Conservation (phyloP, 75 land plant species). For the Pinus albicaulis region DNA sequence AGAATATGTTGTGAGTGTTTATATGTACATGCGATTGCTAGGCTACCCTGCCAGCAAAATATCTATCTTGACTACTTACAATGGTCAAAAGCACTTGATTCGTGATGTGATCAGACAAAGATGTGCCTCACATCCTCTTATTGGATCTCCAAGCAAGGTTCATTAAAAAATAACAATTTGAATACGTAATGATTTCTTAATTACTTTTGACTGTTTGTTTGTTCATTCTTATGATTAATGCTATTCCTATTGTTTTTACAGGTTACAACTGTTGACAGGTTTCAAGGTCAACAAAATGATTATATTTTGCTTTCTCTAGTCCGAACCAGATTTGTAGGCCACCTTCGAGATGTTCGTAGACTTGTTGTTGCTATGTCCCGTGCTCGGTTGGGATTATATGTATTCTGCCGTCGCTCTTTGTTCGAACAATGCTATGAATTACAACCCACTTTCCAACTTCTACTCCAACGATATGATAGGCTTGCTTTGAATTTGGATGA, state of each 20-base stretch:
- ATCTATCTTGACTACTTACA: conserved; percentile 94
- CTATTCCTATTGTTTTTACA: conserved; percentile 13
- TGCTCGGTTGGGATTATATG: conserved; percentile 91
- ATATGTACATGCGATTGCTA: conserved; percentile 89
- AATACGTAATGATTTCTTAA: background rate
- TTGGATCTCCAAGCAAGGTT: conserved; percentile 93
- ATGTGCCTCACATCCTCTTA: conserved; percentile 61
- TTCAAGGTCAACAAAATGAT: conserved; percentile 99
- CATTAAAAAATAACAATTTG: background rate
- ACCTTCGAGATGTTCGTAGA: conserved; percentile 95
- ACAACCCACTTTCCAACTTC: conserved; percentile 85
- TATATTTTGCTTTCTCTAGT: conserved; percentile 90
- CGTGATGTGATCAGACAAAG: conserved; percentile 90
- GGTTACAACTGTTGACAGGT: conserved; percentile 94
- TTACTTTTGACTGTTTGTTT: background rate
- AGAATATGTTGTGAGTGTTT: conserved; percentile 95
- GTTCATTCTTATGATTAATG: background rate
- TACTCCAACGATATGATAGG: conserved; percentile 80
- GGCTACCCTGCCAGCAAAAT: conserved; percentile 98
- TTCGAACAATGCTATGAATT: conserved; percentile 98
- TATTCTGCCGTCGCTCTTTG: conserved; percentile 83
- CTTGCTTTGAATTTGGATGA: conserved; percentile 76
- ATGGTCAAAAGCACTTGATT: conserved; percentile 97
- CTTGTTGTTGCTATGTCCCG: conserved; percentile 99
- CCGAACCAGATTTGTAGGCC: conserved; percentile 92